A percentile compares a stretch with the other conserved stretches of the same genome.
Evolutionary conservation across 2,329 filamentous ascomycete genomes (phyloP).

Genomic region (Apiospora rasikravindrae): DNA sequence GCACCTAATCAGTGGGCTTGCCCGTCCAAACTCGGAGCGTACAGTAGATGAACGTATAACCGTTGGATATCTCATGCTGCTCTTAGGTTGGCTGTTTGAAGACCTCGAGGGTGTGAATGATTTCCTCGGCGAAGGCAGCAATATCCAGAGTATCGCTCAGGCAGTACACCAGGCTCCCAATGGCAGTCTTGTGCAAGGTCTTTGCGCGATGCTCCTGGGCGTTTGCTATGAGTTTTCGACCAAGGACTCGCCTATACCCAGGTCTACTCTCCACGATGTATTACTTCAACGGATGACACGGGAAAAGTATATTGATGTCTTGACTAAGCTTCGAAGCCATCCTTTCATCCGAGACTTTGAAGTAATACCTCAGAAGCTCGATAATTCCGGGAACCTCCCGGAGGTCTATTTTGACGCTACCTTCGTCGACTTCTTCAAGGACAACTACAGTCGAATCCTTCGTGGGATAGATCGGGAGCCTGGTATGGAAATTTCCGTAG

Average conservation of each 20-base stretch:
- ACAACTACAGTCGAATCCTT: slow-evolving; percentile 86
- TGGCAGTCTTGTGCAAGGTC: slow-evolving; percentile 74
- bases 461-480: slow-evolving; percentile 91
- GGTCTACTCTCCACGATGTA: slow-evolving; percentile 79
- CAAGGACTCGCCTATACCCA: slow-evolving; percentile 89
- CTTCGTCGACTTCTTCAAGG: slow-evolving; percentile 94
- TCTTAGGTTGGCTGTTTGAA: slow-evolving; percentile 90
- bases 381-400: slow-evolving; percentile 62
- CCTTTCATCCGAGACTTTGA: slow-evolving; percentile 88
- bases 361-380: slow-evolving; percentile 74
- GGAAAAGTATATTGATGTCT: slow-evolving; percentile 83
- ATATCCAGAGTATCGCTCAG: slow-evolving; percentile 84
- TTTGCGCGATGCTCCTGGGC: slow-evolving; percentile 84
- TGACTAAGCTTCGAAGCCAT: slow-evolving; percentile 78
- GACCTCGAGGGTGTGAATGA: slow-evolving; percentile 91
- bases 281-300: slow-evolving; percentile 79
- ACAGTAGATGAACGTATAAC: slow-evolving; percentile 76
- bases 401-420: slow-evolving; percentile 84
- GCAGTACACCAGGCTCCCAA: slow-evolving; percentile 69
- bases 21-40: slow-evolving; percentile 52
- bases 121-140: slow-evolving; percentile 89
- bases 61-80: slow-evolving; percentile 86
- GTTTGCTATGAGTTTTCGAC: slow-evolving; percentile 97
- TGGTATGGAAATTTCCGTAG: slow-evolving; percentile 80
- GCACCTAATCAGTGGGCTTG: slow-evolving; percentile 81